Conservation (phyloP, 108 stramenopile species). For the Schizochytrium sp. region DNA sequence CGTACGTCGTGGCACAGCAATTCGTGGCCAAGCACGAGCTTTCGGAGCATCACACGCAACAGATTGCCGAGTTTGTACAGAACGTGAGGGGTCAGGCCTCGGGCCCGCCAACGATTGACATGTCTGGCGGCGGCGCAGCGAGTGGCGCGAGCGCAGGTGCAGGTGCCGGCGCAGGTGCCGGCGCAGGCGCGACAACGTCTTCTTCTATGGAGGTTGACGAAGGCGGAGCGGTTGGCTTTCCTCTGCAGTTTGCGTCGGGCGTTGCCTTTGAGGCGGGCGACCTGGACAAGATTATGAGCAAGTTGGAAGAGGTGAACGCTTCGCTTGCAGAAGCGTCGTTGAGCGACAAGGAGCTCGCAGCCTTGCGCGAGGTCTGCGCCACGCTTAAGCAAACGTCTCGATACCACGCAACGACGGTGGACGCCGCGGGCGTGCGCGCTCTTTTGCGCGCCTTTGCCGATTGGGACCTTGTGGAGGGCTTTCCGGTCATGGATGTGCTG, state of each 20-base stretch:
- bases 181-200: no score
- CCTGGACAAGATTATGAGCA: conserved; percentile 9
- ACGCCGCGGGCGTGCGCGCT: not conserved
- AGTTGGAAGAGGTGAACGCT: not conserved
- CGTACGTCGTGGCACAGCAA: not conserved
- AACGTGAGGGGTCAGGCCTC: not conserved
- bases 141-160: not conserved
- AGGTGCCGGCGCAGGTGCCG: not conserved
- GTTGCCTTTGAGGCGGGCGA: not conserved
- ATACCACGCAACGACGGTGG: not conserved
- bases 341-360: not conserved
- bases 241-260: not conserved
- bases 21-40: not conserved
- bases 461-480: not conserved
- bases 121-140: not conserved
- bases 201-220: not conserved
- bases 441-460: not conserved
- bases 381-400: not conserved
- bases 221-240: not conserved
- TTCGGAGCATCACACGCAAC: not conserved
- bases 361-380: not conserved
- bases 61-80: conserved; percentile 15
- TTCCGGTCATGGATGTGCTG: not conserved
- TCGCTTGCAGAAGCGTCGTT: not conserved
- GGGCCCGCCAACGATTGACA: not conserved